Evolutionary conservation across 257 asterid species (phyloP).

Genomic region (Cynanchum wilfordii): DNA sequence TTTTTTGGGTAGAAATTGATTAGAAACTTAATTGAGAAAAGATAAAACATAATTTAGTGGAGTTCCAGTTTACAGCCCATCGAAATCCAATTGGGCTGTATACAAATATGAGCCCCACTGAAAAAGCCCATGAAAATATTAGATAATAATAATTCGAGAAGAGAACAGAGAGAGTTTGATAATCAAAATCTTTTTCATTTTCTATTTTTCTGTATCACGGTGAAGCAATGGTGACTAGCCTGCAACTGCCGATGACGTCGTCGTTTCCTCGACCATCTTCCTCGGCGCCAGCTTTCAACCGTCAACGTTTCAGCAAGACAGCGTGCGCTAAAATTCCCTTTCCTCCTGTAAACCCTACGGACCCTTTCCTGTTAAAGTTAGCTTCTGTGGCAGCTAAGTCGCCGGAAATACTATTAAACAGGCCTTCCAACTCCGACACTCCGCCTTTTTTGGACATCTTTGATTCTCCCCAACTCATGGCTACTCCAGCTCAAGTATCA

Average conservation of each 20-base stretch:
- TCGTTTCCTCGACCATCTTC: constrained; percentile 45
- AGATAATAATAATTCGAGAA: not conserved
- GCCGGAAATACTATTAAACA: constrained; percentile 54
- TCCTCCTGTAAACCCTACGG: constrained; percentile 78
- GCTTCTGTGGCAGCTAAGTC: constrained; percentile 66
- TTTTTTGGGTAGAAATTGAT: no score
- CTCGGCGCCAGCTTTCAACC: constrained; percentile 27
- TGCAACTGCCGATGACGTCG: constrained; percentile 58
- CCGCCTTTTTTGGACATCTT: constrained; percentile 67
- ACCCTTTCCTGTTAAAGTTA: constrained; percentile 69
- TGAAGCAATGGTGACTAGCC: constrained; percentile 45
- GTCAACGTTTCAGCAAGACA: constrained; percentile 30
- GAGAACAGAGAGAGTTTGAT: not conserved
- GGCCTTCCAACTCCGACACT: constrained; percentile 43
- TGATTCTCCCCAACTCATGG: constrained; percentile 79
- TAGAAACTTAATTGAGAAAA: no score
- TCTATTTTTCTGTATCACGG: not conserved
- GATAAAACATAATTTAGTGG: no score
- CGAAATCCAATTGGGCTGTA: constrained; percentile 10
- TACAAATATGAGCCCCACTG: not conserved
- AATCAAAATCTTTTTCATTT: not conserved
- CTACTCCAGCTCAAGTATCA: constrained; percentile 66
- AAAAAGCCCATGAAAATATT: not conserved
- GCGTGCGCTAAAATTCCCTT: constrained; percentile 44
- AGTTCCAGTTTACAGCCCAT: no score